These are phyloP conservation scores for Porcisia hertigi DNA, from an alignment of 208 protist genomes.

Conservation along the genomic window DNA sequence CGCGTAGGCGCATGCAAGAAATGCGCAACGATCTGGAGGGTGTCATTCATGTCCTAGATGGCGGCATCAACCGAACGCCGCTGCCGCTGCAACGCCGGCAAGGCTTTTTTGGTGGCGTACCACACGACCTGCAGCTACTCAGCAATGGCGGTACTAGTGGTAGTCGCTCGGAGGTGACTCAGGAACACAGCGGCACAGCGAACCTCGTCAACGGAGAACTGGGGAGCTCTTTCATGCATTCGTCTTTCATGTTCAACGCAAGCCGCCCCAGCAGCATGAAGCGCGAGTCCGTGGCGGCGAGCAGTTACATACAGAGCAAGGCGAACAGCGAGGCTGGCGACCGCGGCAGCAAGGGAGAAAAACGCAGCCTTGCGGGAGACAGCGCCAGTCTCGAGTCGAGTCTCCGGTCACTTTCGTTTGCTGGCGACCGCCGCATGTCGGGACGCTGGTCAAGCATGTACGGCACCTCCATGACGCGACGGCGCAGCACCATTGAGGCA, in stretches of 20 bases:
- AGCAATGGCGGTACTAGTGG: constrained; percentile 1
- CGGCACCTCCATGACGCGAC: neutral
- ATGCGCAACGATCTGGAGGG: constrained; percentile 49
- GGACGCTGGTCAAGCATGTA: constrained; percentile 15
- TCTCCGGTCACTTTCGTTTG: constrained; percentile 37
- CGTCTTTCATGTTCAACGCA: constrained; percentile 55
- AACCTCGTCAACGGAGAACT: constrained; percentile 29
- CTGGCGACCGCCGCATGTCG: constrained; percentile 19
- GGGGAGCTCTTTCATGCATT: constrained; percentile 69
- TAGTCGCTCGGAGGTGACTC: constrained; percentile 7
- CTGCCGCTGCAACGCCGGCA: constrained; percentile 57
- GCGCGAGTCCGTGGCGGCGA: neutral
- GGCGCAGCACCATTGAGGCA: constrained; percentile 6
- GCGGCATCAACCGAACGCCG: constrained; percentile 85
- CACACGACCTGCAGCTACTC: constrained; percentile 25
- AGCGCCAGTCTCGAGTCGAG: constrained; percentile 40
- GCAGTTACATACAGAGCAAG: neutral
- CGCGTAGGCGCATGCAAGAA: constrained; percentile 44
- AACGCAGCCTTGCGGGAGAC: neutral
- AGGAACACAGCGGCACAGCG: constrained; percentile 4
- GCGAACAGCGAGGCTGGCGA: constrained; percentile 1
- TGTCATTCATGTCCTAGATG: constrained; percentile 81
- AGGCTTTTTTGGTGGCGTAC: constrained; percentile 22
- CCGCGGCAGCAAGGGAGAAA: neutral
- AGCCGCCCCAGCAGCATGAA: constrained; percentile 14